Base-by-base conservation (phyloP, 805 yeast genomes). In the Ogataea degrootiae region DNA sequence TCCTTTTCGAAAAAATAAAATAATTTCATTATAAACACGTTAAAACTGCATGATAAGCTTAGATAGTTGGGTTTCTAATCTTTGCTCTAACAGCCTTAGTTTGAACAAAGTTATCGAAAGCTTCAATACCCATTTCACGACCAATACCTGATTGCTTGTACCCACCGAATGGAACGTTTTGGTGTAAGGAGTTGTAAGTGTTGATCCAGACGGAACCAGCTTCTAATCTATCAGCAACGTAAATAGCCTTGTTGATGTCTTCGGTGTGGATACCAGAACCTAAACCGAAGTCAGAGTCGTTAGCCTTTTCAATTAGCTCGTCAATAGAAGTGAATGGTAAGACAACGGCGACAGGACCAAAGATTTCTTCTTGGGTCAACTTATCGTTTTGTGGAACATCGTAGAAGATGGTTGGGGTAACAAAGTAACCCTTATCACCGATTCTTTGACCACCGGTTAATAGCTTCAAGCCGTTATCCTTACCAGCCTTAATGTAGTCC, bases 191-290 rank as follows among this genome's bases (percentile, higher is more conserved):
- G 61, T 81, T 81, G 71, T 81, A 81, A 48, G 83, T 77, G 76
- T 87, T 87, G 57, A 85, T 76, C 88, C 92, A 87, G 54, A 87
- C 79, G 42, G 92, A 81, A 70, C 96, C 96, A 49, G 91, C 84
- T 62, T 80, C 80, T 51, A 87, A 62, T 66, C 77, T 75, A 67
- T 77, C 76, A 39, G 94, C 76, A 47, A 85, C 85, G 45, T 77
- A 77, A 50, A 82, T 66, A 31, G 85, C 94, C 58, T 75, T 82
- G 72, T 75, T 79, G 48, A 83, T 60, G 61, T 85, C 81, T 44
- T 74, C 70, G 41, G 96, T 82, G 76, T 88, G 94, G 48, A 89
- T 71, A 72, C 90, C 94, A 45, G 96, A 94, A 61, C 96, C 95
- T 58, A 89, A 77, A 57, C 96, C 96, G 62, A 83, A 87, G 47